phyloP scores from a whole-genome alignment of 768 basidiomycete species.

The Pleurotus platypus region DNA sequence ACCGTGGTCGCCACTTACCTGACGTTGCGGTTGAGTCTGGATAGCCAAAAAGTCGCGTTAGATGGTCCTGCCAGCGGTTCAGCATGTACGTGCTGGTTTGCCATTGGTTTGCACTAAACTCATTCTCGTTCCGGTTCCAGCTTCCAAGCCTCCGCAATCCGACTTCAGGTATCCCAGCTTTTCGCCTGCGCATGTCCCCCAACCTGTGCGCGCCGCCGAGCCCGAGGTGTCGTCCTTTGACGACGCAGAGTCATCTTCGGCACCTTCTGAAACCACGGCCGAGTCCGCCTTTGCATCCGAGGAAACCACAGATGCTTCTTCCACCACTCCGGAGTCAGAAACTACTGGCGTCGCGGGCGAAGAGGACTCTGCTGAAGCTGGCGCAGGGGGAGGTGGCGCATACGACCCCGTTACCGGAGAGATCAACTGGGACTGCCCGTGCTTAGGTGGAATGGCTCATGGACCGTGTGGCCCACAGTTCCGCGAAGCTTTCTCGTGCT shows the following conservation, averaged over 20 bases:
- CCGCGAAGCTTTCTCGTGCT: conserved; percentile 95
- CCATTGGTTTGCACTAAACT: not conserved
- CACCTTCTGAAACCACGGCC: not conserved
- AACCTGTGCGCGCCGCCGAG: not conserved
- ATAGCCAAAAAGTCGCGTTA: conserved; percentile 39
- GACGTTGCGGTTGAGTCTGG: conserved; percentile 43
- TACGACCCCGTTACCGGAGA: conserved; percentile 97
- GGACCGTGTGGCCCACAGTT: conserved; percentile 95
- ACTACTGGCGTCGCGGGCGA: not conserved
- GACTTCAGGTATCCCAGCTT: conserved; percentile 6
- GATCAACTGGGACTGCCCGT: conserved; percentile 99
- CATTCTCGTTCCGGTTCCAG: not conserved
- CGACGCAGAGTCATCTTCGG: not conserved
- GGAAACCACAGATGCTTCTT: not conserved
- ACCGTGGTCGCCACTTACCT: conserved; percentile 41
- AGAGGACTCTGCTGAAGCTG: conserved; percentile 17
- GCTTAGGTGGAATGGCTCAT: conserved; percentile 97
- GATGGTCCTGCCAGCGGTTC: conserved; percentile 31
- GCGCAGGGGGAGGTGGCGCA: conserved; percentile 42
- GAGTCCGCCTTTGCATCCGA: not conserved
- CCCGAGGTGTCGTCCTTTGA: not conserved
- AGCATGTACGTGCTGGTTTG: conserved; percentile 19
- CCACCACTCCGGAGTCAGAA: not conserved
- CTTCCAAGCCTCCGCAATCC: not conserved
- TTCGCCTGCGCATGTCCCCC: not conserved